These are phyloP conservation scores for Circinella minor DNA, from an alignment of 371 early-diverging fungal species.

Conservation along the genomic window DNA sequence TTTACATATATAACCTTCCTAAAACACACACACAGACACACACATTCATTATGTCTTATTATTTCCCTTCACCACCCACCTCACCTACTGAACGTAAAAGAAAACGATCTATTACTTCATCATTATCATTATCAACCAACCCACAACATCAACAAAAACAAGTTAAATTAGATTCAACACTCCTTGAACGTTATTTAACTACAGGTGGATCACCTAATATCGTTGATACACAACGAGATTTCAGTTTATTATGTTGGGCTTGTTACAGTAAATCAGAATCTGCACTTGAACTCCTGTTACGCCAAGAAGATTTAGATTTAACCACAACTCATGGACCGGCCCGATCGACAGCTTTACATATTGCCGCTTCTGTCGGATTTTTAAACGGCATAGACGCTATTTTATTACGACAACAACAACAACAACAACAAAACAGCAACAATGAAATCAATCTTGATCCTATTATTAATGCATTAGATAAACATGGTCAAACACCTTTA, in stretches of 20 bases:
- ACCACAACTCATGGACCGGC: conserved; percentile 33
- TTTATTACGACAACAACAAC: conserved; percentile 29
- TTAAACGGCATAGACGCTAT: conserved; percentile 30
- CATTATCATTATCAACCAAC: background rate
- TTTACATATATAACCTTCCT: background rate
- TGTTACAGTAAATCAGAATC: conserved; percentile 37
- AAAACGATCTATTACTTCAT: conserved; percentile 31
- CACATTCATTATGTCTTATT: background rate
- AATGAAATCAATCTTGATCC: too few species aligned
- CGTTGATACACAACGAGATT: conserved; percentile 25
- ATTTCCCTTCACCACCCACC: conserved; percentile 29
- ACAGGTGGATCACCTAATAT: conserved; percentile 30
- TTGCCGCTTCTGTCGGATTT: conserved; percentile 41
- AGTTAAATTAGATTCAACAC: conserved; percentile 20
- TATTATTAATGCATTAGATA: conserved; percentile 25
- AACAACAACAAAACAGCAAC: conserved; percentile 28
- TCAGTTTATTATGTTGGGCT: conserved; percentile 41
- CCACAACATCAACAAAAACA: conserved; percentile 23
- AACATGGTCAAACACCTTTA: conserved; percentile 33
- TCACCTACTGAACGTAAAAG: conserved; percentile 29
- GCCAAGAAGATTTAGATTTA: conserved; percentile 33
- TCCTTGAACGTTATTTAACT: conserved; percentile 27
- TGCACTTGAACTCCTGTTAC: conserved; percentile 28
- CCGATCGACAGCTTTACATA: conserved; percentile 44
- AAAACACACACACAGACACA: too few species aligned